A percentile compares a stretch with the other conserved stretches of the same genome.
Conservation (phyloP, 345 rosid genomes). For the Balakata baccata region DNA sequence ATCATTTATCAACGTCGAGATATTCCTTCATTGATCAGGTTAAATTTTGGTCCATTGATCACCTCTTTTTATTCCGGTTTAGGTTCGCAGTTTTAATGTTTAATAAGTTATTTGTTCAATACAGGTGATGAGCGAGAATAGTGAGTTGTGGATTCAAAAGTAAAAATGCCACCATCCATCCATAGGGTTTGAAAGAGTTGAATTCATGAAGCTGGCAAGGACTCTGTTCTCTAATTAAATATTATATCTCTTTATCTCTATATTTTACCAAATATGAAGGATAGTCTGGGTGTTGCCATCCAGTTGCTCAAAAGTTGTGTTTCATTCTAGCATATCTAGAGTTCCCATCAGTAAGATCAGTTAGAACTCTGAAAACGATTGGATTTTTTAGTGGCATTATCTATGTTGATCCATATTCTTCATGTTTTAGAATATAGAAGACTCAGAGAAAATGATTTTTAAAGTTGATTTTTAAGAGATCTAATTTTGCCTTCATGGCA, state of each 20-base stretch:
- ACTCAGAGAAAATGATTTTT: no score
- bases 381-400: neutral
- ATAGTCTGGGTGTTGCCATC: neutral
- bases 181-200: conserved; percentile 1
- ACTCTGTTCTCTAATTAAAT: conserved; percentile 1
- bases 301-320: conserved; percentile 1
- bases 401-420: no score
- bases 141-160: neutral
- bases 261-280: neutral
- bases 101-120: neutral
- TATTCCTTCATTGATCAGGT: conserved; percentile 15
- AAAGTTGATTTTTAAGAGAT: no score
- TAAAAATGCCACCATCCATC: neutral
- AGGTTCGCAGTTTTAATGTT: neutral
- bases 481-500: no score
- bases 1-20: conserved; percentile 7
- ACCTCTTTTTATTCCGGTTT: neutral
- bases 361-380: neutral
- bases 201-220: neutral
- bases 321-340: no score
- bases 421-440: no score
- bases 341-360: neutral
- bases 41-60: neutral
- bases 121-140: conserved; percentile 12
- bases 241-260: neutral